Evolutionary conservation across 192 early-diverging fungal genomes (phyloP), one percentile per base, ranked within the genome.

Genomic region (Rhizophlyctis rosea): DNA sequence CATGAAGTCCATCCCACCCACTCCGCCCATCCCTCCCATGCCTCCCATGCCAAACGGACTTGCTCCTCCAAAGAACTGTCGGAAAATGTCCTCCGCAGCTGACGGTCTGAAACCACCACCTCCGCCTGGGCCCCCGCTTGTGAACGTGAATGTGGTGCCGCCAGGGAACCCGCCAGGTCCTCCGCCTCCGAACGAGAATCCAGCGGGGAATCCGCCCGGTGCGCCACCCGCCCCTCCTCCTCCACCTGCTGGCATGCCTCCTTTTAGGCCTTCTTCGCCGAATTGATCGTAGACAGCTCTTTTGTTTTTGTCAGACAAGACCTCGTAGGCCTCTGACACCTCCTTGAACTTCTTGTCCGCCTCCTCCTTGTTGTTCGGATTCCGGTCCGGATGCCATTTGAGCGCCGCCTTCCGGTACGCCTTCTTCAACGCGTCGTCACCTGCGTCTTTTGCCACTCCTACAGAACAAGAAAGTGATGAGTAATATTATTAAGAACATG

Each of bases 41-140:
- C 67, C 69, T 13, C 58, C 69, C 23, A 70, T 55, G 44, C 73
- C 78, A 55, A 80, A 88, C 69, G 35, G 75, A 65, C 21, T 60
- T 4, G 56, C 53, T 4, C 81, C 78, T 58, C 87, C 78, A 80
- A 98, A 96, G 82, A 98, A 90, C 60, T 87, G 83, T 21, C 76
- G 75, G 62, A 98, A 99, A 61, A 99, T 96, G 31, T 93, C 88
- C 27, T 97, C 90, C 9, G 97, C 91, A 64, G 88, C 79, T 2
- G 84, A 80, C 32, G 93, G 93, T 24, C 74, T 73, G 79, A 91
- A 90, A 5, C 83, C 81, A 25, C 72, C 71, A 74, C 86, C 89
- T 2, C 91, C 88, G 57, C 85, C 85, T 18, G 74, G 75, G 31
- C 80, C 76, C 3, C 56, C 64, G 48, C 70, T 67, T 24, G 80